These are phyloP conservation scores for Diaporthe sp. DNA, from an alignment of 2,329 filamentous ascomycete genomes.

Conservation along the genomic window DNA sequence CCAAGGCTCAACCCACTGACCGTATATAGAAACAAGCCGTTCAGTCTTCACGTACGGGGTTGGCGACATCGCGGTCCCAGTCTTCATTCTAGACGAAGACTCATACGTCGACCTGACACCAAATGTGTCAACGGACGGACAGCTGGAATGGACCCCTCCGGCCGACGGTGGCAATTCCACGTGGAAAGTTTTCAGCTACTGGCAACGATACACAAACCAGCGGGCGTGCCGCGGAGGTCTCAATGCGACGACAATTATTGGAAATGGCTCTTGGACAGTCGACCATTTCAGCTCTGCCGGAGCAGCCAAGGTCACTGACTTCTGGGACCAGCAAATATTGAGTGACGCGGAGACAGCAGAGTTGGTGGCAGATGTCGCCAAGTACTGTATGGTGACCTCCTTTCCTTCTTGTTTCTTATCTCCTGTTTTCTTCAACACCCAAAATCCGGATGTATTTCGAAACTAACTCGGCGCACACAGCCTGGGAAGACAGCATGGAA, in stretches of 20 bases:
- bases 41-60: not conserved
- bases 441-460: not conserved
- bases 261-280: constrained; percentile 46
- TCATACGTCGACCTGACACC: constrained; percentile 37
- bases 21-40: not conserved
- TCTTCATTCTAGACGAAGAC: constrained; percentile 24
- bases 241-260: constrained; percentile 8
- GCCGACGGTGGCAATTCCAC: constrained; percentile 8
- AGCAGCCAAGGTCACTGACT: constrained; percentile 52
- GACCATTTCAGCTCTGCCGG: constrained; percentile 55
- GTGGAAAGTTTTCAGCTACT: constrained; percentile 37
- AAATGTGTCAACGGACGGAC: constrained; percentile 25
- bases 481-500: constrained; percentile 55
- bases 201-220: constrained; percentile 25
- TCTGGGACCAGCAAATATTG: constrained; percentile 52
- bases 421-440: no score
- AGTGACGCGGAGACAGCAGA: constrained; percentile 12
- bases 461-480: not conserved
- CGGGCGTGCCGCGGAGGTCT: constrained; percentile 30
- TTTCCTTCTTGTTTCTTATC: no score
- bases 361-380: constrained; percentile 11
- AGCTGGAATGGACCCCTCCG: constrained; percentile 15
- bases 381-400: constrained; percentile 3
- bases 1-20: not conserved
- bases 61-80: not conserved